Percentiles rank a stretch among this genome's conserved stretches.
Conservation (phyloP, 1,284 basidiomycete species). For the Lentinula novae-zelandiae region DNA sequence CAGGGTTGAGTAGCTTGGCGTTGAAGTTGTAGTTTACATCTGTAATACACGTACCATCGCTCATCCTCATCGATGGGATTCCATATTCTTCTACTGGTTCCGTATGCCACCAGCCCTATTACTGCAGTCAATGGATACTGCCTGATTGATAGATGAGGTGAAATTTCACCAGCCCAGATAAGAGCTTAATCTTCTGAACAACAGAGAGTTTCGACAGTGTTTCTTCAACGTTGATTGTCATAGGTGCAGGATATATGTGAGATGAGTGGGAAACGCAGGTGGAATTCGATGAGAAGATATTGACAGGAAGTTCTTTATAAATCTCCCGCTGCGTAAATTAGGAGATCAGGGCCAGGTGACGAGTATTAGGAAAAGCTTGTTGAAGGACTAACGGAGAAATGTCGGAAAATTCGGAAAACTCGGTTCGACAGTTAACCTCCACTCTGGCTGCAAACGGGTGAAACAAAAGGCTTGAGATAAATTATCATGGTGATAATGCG, state of each 20-base stretch:
- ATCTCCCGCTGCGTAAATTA: neutral
- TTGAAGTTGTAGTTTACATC: neutral
- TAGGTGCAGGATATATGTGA: neutral
- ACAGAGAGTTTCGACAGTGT: conserved; percentile 34
- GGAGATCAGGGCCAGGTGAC: neutral
- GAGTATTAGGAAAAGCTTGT: neutral
- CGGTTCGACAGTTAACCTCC: conserved; percentile 18
- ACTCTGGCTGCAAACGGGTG: no score
- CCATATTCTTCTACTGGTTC: conserved; percentile 38
- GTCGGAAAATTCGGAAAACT: conserved; percentile 19
- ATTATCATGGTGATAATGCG: no score
- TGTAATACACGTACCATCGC: conserved; percentile 30
- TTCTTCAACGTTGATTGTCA: conserved; percentile 32
- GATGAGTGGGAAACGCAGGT: neutral
- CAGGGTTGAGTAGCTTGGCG: neutral
- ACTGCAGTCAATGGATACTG: neutral
- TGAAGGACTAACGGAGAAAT: neutral
- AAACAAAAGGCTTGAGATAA: no score
- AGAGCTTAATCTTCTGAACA: conserved; percentile 40
- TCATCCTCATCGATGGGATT: conserved; percentile 42
- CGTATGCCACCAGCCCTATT: conserved; percentile 50
- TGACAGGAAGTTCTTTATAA: neutral
- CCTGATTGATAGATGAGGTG: neutral
- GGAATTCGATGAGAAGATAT: no score
- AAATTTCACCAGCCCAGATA: conserved; percentile 33